Conservation (phyloP, 2,329 filamentous ascomycete species). For the Claviceps cyperi region DNA sequence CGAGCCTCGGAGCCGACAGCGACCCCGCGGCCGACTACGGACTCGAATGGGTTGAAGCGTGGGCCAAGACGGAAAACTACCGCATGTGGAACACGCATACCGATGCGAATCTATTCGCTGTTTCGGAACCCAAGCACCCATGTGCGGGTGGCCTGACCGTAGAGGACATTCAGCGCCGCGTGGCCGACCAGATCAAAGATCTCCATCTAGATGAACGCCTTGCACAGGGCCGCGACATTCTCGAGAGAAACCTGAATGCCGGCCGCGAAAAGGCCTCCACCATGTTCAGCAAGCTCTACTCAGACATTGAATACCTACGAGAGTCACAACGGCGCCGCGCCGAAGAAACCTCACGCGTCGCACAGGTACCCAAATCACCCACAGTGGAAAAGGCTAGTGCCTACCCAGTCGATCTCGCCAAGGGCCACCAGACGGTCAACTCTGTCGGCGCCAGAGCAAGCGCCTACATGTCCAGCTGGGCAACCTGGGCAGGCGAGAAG, state of each 20-base stretch:
- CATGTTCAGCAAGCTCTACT: slow-evolving; percentile 77
- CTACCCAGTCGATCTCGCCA: slow-evolving; percentile 19
- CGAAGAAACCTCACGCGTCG: slow-evolving; percentile 20
- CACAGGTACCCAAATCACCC: slow-evolving; percentile 5
- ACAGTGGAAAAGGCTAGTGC: slow-evolving; percentile 3
- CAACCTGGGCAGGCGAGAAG: slow-evolving; percentile 61
- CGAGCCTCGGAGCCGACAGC: slow-evolving; percentile 57
- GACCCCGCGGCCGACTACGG: slow-evolving; percentile 79
- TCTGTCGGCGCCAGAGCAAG: slow-evolving; percentile 42
- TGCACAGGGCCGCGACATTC: slow-evolving; percentile 64
- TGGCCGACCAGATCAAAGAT: slow-evolving; percentile 85
- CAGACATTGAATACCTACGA: slow-evolving; percentile 61
- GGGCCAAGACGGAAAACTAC: slow-evolving; percentile 82
- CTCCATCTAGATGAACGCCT: slow-evolving; percentile 86
- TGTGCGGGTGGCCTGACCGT: slow-evolving; percentile 86
- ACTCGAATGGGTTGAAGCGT: slow-evolving; percentile 70
- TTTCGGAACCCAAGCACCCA: slow-evolving; percentile 84
- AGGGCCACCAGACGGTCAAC: slow-evolving; percentile 30
- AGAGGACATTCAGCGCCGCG: slow-evolving; percentile 81
- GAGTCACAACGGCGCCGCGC: slow-evolving; percentile 29
- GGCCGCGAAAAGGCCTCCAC: slow-evolving; percentile 78
- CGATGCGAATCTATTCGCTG: slow-evolving; percentile 82
- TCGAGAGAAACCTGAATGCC: slow-evolving; percentile 79
- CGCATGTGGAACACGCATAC: slow-evolving; percentile 70
- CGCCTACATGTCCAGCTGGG: slow-evolving; percentile 55